Conservation (phyloP, 2,329 filamentous ascomycete genomes). For the Graphilbum ipis-grandicollis region DNA sequence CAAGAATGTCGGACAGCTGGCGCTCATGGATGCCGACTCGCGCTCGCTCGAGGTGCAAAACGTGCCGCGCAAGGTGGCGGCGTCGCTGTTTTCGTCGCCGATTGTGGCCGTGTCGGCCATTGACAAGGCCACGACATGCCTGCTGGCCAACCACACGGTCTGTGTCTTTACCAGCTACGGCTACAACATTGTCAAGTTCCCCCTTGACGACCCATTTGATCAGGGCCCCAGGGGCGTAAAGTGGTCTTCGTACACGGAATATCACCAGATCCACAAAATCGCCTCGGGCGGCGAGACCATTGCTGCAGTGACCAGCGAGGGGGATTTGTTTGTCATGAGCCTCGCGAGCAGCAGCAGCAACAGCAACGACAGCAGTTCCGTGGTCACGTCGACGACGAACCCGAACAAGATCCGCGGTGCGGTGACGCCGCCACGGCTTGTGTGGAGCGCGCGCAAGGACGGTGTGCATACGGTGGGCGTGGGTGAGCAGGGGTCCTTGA, state of each 20-base stretch:
- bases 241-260: too few species aligned
- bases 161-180: slow-evolving; percentile 94
- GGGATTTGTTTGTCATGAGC: slow-evolving; percentile 75
- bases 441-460: slow-evolving; percentile 81
- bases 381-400: slow-evolving; percentile 68
- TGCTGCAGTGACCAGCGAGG: slow-evolving; percentile 66
- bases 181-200: slow-evolving; percentile 79
- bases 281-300: slow-evolving; percentile 82
- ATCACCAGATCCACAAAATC: slow-evolving; percentile 59
- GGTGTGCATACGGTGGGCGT: slow-evolving; percentile 76
- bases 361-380: slow-evolving; percentile 10
- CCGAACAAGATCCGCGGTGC: slow-evolving; percentile 77
- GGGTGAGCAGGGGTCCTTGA: slow-evolving; percentile 84
- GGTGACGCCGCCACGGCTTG: slow-evolving; percentile 57
- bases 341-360: slow-evolving; percentile 41
- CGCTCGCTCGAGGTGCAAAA: slow-evolving; percentile 73
- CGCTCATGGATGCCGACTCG: slow-evolving; percentile 87
- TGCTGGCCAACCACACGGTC: slow-evolving; percentile 76
- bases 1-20: slow-evolving; percentile 86
- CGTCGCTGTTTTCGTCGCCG: slow-evolving; percentile 55
- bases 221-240: slow-evolving; percentile 35
- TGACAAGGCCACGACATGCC: slow-evolving; percentile 70
- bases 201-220: slow-evolving; percentile 47
- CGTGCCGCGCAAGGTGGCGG: slow-evolving; percentile 71
- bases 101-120: slow-evolving; percentile 77